phyloP scores from a whole-genome alignment of 345 rosid genomes.

The Arabis alpina region DNA sequence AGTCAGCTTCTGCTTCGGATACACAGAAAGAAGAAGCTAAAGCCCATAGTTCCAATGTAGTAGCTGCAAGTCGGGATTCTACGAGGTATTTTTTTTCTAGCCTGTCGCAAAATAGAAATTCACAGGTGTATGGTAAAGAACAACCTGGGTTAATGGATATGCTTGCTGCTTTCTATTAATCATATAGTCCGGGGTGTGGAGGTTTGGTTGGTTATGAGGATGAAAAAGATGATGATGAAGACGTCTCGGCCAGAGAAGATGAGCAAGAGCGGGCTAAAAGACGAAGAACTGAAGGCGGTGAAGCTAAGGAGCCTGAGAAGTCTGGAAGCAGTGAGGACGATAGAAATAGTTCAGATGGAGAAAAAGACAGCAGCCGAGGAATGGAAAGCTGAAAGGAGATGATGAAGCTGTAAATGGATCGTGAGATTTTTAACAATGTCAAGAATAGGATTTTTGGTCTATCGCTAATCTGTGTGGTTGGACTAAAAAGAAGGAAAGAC shows the following conservation, averaged over 20 bases:
- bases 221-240: slow-evolving; percentile 82
- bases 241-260: slow-evolving; percentile 56
- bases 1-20: slow-evolving; percentile 63
- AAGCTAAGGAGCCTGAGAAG: slow-evolving; percentile 45
- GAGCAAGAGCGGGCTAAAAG: slow-evolving; percentile 59
- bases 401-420: slow-evolving; percentile 11
- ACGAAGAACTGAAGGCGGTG: slow-evolving; percentile 45
- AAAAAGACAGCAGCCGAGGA: too few relatives aligned
- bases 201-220: slow-evolving; percentile 89
- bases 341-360: too few relatives aligned
- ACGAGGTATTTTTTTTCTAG: slow-evolving; percentile 52
- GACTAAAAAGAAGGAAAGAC: background rate
- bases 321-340: slow-evolving; percentile 39
- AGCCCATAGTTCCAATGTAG: slow-evolving; percentile 69
- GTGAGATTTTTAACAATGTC: slow-evolving; percentile 17
- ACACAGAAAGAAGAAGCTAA: slow-evolving; percentile 50
- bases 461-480: too few relatives aligned
- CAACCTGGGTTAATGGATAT: slow-evolving; percentile 15
- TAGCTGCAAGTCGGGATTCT: slow-evolving; percentile 50
- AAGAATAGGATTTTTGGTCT: background rate
- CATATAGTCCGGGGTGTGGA: slow-evolving; percentile 55
- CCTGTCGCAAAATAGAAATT: too few relatives aligned
- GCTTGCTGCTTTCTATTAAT: slow-evolving; percentile 7
- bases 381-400: too few relatives aligned
- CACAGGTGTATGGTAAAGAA: too few relatives aligned